These are phyloP conservation scores for Lolium perenne DNA, from an alignment of 176 grass and related monocot genomes.

Conservation along the genomic window DNA sequence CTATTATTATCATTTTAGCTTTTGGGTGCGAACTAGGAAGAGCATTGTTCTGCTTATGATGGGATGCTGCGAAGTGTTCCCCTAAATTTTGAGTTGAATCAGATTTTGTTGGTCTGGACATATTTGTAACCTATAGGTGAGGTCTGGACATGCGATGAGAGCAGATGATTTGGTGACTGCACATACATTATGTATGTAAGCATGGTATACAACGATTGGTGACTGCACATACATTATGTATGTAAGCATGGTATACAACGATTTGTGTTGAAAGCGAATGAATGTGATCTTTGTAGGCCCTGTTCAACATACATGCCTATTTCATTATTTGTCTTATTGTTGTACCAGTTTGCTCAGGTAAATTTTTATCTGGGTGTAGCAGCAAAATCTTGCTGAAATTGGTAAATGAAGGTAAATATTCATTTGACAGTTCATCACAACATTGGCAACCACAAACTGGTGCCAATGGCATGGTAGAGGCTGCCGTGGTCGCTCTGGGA, in stretches of 20 bases:
- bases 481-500: constrained; percentile 59
- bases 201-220: constrained; percentile 3
- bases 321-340: not conserved
- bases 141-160: not conserved
- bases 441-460: not conserved
- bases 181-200: constrained; percentile 16
- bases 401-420: not conserved
- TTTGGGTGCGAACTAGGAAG: constrained; percentile 7
- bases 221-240: not conserved
- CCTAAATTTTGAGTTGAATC: not conserved
- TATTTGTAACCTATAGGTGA: not conserved
- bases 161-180: not conserved
- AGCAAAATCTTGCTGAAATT: not conserved
- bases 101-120: constrained; percentile 15
- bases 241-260: constrained; percentile 14
- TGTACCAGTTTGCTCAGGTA: not conserved
- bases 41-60: not conserved
- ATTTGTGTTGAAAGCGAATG: not conserved
- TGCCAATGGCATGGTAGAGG: constrained; percentile 74
- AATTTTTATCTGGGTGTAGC: not conserved
- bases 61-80: constrained; percentile 7
- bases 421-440: not conserved
- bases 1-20: constrained; percentile 14
- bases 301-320: not conserved
- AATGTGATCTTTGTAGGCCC: not conserved